Base-by-base conservation (phyloP, 257 asterid genomes). In the Nicotiana tomentosiformis region DNA sequence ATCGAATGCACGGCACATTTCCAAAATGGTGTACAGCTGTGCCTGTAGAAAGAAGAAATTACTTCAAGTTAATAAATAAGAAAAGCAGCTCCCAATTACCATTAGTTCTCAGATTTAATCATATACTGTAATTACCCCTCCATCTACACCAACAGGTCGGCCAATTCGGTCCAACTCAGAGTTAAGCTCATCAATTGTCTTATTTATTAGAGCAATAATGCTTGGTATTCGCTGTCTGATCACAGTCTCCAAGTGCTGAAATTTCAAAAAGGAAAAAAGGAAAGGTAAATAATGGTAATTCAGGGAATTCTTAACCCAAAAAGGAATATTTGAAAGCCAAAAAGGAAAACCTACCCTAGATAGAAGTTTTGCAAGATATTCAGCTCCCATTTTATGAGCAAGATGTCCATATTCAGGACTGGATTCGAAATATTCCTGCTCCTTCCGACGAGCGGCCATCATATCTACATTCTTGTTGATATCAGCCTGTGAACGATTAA, bases 401-500 rank as follows among this genome's bases (percentile, higher is more conserved):
- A 95, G 87, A 84, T 95, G 99, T 53, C 96, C 93, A 84, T 95
- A 95, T 87, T 94, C 99, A 46, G 99, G 99, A 88, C 99, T 95
- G 66, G 93, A 85, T 81, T 95, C 96, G 81, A 95, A 95, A 84
- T 95, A 95, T 88, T 95, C 99, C 80, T 64, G 87, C 87, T 95
- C 99, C 86, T 93, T 93, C 61, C 90, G 94, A 81, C 99, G 94
- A 69, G 99, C 99, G 82, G 81, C 76, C 77, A 84, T 79, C 99
- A 95, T 95, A 95, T 94, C 88, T 62, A 95, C 97, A 70, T 93
- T 94, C 90, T 94, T 95, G 85, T 93, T 93, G 83, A 95, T 95
- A 83, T 95, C 99, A 88, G 98, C 99, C 87, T 95, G 99, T 77
- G 99, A 95, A 78, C 99, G 98, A 84, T 95, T 95, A 81, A 95